A percentile compares a stretch with the other conserved stretches of the same genome.
Evolutionary conservation across 768 basidiomycete genomes (phyloP).

Genomic region (Kwoniella europaea): DNA sequence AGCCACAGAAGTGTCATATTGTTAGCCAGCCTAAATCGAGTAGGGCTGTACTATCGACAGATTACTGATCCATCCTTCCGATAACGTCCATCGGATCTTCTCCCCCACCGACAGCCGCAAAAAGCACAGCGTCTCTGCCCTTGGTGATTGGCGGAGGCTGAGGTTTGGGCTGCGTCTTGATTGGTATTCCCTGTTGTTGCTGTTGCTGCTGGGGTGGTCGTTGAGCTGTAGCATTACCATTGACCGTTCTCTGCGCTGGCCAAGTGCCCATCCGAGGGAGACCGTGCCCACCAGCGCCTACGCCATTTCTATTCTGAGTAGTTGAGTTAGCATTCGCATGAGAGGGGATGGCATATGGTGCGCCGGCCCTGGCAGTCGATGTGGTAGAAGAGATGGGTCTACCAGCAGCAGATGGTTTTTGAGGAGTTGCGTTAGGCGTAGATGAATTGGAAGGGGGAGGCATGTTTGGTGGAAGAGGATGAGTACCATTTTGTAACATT

Average conservation of each 20-base stretch:
- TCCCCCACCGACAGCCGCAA: constrained; percentile 34
- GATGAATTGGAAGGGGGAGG: constrained; percentile 24
- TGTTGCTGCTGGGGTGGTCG: background rate
- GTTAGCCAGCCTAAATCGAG: too few species aligned
- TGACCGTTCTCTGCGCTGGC: constrained; percentile 24
- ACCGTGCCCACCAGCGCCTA: constrained; percentile 23
- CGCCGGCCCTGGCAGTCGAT: constrained; percentile 16
- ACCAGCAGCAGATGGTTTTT: constrained; percentile 18
- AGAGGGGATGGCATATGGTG: constrained; percentile 32
- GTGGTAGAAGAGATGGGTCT: constrained; percentile 7
- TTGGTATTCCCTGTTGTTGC: background rate
- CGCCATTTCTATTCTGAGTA: constrained; percentile 1
- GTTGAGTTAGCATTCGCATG: constrained; percentile 15
- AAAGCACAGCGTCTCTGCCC: constrained; percentile 49
- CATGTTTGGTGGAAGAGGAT: constrained; percentile 54
- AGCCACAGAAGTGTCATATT: too few species aligned
- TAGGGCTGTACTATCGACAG: too few species aligned
- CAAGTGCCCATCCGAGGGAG: constrained; percentile 39
- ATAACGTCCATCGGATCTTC: constrained; percentile 34
- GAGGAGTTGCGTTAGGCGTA: constrained; percentile 6
- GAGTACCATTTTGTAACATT: constrained; percentile 69
- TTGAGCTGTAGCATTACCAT: constrained; percentile 10
- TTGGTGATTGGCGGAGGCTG: constrained; percentile 38
- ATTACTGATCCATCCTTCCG: constrained; percentile 28
- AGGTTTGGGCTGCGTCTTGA: constrained; percentile 5